A percentile compares a stretch with the other conserved stretches of the same genome.
Conservation (phyloP, 441 rosid species). For the Erodium moschatum region DNA sequence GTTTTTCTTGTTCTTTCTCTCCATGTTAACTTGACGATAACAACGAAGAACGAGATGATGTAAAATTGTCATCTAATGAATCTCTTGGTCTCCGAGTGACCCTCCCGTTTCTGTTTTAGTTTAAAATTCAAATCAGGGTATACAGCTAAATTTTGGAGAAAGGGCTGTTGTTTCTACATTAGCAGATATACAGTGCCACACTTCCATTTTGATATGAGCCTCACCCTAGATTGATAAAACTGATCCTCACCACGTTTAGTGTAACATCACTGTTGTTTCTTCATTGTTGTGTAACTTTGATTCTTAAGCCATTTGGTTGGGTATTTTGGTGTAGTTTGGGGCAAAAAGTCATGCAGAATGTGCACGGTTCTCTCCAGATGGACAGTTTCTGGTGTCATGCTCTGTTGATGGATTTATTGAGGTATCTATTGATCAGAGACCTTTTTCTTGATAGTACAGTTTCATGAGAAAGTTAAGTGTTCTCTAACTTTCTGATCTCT, state of each 20-base stretch:
- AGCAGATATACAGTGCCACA: neutral
- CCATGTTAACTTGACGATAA: neutral
- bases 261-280: neutral
- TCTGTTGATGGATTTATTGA: slow-evolving; percentile 98
- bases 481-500: slow-evolving; percentile 20
- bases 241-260: neutral
- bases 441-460: slow-evolving; percentile 6
- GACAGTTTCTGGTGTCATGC: slow-evolving; percentile 92
- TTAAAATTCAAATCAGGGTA: too few species aligned
- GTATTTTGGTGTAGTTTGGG: slow-evolving; percentile 55
- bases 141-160: too few species aligned
- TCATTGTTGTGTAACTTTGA: slow-evolving; percentile 7
- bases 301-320: neutral
- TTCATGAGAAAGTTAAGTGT: slow-evolving; percentile 18
- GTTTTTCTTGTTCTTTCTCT: neutral
- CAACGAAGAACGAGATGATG: neutral
- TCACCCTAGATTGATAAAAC: too few species aligned
- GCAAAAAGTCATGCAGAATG: slow-evolving; percentile 88
- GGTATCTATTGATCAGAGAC: slow-evolving; percentile 35
- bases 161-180: neutral
- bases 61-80: neutral
- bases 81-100: neutral
- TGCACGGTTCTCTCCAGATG: slow-evolving; percentile 89
- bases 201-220: neutral
- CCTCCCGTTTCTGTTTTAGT: neutral